These are phyloP conservation scores for Dryadomyces sulphureus DNA, from an alignment of 2,329 filamentous ascomycete genomes.

Conservation along the genomic window DNA sequence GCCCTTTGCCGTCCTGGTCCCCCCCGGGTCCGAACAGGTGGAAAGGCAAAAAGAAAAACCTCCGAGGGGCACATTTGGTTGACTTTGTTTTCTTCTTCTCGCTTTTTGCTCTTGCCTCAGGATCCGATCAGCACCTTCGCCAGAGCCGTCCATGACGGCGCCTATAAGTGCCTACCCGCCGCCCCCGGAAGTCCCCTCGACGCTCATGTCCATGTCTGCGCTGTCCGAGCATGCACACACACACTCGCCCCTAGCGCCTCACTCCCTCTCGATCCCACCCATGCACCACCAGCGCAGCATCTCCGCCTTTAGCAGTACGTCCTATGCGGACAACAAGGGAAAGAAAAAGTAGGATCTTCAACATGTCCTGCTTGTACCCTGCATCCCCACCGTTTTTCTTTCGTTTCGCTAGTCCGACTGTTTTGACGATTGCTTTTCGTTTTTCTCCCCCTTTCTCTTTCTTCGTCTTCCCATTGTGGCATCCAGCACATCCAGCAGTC, in stretches of 20 bases:
- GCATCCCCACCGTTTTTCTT: not conserved
- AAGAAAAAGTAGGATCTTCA: conserved; percentile 17
- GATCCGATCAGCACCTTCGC: conserved; percentile 6
- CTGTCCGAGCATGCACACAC: conserved; percentile 15
- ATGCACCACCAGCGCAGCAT: conserved; percentile 23
- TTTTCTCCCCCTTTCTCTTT: conserved; percentile 5
- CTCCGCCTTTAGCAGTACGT: conserved; percentile 19
- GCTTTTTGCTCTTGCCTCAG: conserved; percentile 21
- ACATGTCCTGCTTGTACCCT: not conserved
- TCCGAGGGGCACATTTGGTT: conserved; percentile 30
- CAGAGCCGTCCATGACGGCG: conserved; percentile 4
- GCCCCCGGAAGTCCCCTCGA: conserved; percentile 23
- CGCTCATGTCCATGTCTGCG: conserved; percentile 19
- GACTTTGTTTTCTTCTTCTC: conserved; percentile 26
- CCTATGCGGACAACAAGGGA: conserved; percentile 19
- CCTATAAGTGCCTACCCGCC: conserved; percentile 22
- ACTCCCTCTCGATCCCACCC: conserved; percentile 20
- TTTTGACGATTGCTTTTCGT: no score
- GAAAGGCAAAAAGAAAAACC: not conserved
- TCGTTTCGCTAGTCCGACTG: not conserved
- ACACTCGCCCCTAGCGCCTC: conserved; percentile 24
- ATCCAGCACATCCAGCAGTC: no score
- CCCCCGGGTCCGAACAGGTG: conserved; percentile 6
- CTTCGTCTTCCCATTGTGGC: conserved; percentile 2
- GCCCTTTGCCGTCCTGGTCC: conserved; percentile 20